Base-by-base conservation (phyloP, 768 basidiomycete species). In the Lentinula raphanica region DNA sequence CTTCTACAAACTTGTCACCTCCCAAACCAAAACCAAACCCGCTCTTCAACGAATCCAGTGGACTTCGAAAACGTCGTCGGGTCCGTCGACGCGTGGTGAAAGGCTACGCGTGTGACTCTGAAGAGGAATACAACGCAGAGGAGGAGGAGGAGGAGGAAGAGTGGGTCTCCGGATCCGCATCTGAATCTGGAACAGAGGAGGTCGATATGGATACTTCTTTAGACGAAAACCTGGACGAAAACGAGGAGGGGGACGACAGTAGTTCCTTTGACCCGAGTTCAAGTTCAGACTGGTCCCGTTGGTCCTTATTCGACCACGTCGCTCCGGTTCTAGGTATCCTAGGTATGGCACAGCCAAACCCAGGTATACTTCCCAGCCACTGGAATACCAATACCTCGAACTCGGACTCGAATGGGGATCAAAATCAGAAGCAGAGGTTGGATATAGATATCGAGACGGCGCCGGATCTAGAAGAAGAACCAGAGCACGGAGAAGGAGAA, bases 51-150 rank as follows among this genome's bases (percentile, higher is more conserved):
- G 21, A 49, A 44, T 44, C 58, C 11, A 48, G 49, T n/a, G 3
- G n/a, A n/a, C n/a, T 42, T 29, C 53, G 17, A 28, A 59, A 64
- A 53, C 56, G 46, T 40, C 63, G 65, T 25, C 66, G 68, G n/a
- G 69, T 70, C 21, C 69, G 70, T 27, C 64, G 72, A 9, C 46
- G 17, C 11, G 8, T 15, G 32, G 58, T 72, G 5, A 71, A 67
- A 27, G 77, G 76, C 2, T 82, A 79, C 61, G 51, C 58, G 2
- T 64, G 80, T 44, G 69, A 76, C 61, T 76, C 79, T 1, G 81
- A 80, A 58, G 67, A 59, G 13, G 44, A 56, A 44, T n/a, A n/a
- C n/a, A n/a, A n/a, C n/a, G n/a, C n/a, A n/a, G n/a, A n/a, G n/a
- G n/a, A n/a, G n/a, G 17, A 15, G 3, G 67, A 58, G 44, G 35